Base-by-base conservation (phyloP, 1,284 basidiomycete species). In the Fomitopsis betulina region DNA sequence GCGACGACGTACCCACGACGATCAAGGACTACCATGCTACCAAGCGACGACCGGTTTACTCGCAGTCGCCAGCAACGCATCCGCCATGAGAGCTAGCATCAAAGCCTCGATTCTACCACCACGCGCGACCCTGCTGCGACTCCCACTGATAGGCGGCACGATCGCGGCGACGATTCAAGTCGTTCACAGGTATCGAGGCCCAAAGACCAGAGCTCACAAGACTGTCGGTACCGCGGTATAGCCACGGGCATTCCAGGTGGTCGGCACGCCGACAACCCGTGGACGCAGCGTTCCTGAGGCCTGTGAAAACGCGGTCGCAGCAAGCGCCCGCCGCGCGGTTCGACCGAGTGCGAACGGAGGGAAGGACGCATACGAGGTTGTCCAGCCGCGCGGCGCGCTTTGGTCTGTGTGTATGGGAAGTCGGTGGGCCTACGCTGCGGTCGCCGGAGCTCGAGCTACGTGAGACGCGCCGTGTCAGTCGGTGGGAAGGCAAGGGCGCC, bases 1-100 rank as follows among this genome's bases (percentile, higher is more conserved):
- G 49, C 49, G 33, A 51, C 49, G 49, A 23, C 49, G 19, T 51
- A 51, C 49, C 49, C 49, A 51, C 49, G 49, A 51, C 49, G 49
- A 51, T 51, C 49, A 51, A 51, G 49, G 49, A 33, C 49, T 23
- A 13, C 17, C 35, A 21, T 21, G 32, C 32, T 19, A 35, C 30
- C 49, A 35, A 30, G 49, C 49, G 33, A 37, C n/a, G 40, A n/a
- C 40, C 21, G n/a, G 32, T 35, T 51, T 32, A 27, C 10, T 12
- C 21, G 17, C 49, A 35, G 49, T 30, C 45, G 45, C 45, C 45
- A 47, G 45, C 45, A 47, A 30, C 45, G 35, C 27, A 45, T 15
- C 12, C 23, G 4, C 25, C 25, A 13, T 47, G 45, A 47, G 45
- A 37, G 1, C 27, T 30, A 23, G 25, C 27, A 47, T 47, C 45